Evolutionary conservation across 2,329 filamentous ascomycete species (phyloP), one percentile per base, ranked within the genome.

Genomic region (Exophiala calicioides): DNA sequence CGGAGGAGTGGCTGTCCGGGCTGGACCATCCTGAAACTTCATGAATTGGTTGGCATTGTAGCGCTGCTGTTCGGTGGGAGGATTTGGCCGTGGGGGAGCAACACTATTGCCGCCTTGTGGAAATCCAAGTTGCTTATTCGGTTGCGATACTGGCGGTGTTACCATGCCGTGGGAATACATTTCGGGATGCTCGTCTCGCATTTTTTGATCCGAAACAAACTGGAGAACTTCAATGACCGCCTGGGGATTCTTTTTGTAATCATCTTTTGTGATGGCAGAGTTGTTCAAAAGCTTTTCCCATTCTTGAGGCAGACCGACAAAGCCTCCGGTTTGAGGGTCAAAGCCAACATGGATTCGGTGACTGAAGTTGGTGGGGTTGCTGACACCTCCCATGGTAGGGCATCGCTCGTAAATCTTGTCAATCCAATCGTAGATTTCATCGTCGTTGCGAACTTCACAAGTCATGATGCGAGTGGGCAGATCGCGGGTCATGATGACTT

Each of bases 381-480:
- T 96, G 46, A 98, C 93, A 59, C 93, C 93, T 52, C 93, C 90
- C 89, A 97, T 95, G 53, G 89, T 91, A 13, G 93, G 93, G 67
- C 91, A 97, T 56, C 91, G 86, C 60, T 91, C 90, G 66, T 97
- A 97, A 58, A 98, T 94, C 66, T 90, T 88, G 68, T 98, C 93
- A 62, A 97, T 95, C 93, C 93, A 98, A 62, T 95, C 90, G 68
- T 98, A 98, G 43, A 98, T 82, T 59, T 98, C 93, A 63, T 95
- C 91, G 62, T 98, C 93, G 46, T 84, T 86, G 70, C 96, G 95
- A 60, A 97, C 90, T 65, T 87, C 89, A 67, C 95, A 93, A 55
- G 93, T 90, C 41, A 96, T 81, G 3, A 88, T 87, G 66, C 87
- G 89, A 48, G 85, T 86, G 6, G 84, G 80, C 24, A 88, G 84